phyloP scores from a whole-genome alignment of 805 yeast species.

The Cyberlindnera americana region DNA sequence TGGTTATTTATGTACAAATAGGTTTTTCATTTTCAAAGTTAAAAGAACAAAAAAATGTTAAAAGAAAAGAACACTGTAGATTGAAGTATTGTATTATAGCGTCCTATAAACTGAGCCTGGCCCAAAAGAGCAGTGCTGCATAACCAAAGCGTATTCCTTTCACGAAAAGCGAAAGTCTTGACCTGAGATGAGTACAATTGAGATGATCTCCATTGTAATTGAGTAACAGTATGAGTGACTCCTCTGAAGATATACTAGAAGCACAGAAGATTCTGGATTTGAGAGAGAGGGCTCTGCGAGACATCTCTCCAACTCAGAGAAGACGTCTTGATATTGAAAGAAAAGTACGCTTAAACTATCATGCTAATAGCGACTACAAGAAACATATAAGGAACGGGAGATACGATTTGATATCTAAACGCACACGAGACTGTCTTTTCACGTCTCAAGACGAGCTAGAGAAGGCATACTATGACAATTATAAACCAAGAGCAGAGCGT shows the following conservation, averaged over 20 bases:
- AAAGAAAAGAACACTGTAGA: slow-evolving; percentile 4
- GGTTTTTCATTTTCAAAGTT: slow-evolving; percentile 20
- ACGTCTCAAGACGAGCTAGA: slow-evolving; percentile 15
- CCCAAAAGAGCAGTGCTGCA: not conserved
- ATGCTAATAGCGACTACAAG: slow-evolving; percentile 20
- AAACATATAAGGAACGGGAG: slow-evolving; percentile 25
- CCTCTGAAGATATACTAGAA: slow-evolving; percentile 7
- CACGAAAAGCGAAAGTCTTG: too few species aligned
- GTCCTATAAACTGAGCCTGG: too few species aligned
- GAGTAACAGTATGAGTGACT: too few species aligned
- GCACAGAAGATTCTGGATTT: slow-evolving; percentile 17
- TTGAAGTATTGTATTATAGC: not conserved
- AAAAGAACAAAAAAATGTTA: slow-evolving; percentile 22
- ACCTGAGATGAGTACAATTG: too few species aligned
- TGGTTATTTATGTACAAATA: slow-evolving; percentile 24
- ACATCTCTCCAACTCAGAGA: slow-evolving; percentile 2
- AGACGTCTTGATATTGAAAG: slow-evolving; percentile 19
- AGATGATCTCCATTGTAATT: too few species aligned
- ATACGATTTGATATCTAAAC: slow-evolving; percentile 23
- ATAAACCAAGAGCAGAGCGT: slow-evolving; percentile 24
- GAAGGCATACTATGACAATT: slow-evolving; percentile 20
- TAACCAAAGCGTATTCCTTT: too few species aligned
- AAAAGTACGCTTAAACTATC: slow-evolving; percentile 19
- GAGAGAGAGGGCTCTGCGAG: slow-evolving; percentile 15
- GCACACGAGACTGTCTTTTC: slow-evolving; percentile 15